Conservation (phyloP, 1,139 yeast genomes). For the Debaryomyces udenii region DNA sequence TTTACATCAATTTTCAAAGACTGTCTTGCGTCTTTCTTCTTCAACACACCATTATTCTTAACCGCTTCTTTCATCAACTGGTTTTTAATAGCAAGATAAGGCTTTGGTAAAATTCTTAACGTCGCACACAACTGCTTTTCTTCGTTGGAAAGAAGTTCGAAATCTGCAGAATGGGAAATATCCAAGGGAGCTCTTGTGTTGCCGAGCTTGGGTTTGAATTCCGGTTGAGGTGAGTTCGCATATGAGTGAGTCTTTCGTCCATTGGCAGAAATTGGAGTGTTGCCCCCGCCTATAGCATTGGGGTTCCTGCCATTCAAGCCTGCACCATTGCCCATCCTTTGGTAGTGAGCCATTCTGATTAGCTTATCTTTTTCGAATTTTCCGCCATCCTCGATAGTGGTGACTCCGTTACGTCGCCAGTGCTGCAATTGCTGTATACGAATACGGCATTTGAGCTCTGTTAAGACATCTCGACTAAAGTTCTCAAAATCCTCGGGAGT, state of each 20-base stretch:
- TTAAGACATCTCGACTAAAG: slow-evolving; percentile 70
- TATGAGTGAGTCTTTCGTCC: slow-evolving; percentile 27
- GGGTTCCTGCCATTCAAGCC: slow-evolving; percentile 34
- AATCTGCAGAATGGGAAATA: slow-evolving; percentile 82
- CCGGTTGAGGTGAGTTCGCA: slow-evolving; percentile 41
- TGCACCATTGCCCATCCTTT: slow-evolving; percentile 57
- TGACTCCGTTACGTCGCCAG: slow-evolving; percentile 89
- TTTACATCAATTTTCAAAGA: slow-evolving; percentile 81
- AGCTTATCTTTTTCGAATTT: slow-evolving; percentile 88
- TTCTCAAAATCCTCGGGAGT: slow-evolving; percentile 77
- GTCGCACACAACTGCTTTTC: slow-evolving; percentile 87
- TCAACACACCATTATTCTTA: slow-evolving; percentile 79
- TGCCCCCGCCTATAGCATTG: slow-evolving; percentile 14
- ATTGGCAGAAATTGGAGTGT: slow-evolving; percentile 14
- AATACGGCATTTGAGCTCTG: slow-evolving; percentile 77
- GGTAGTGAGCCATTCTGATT: slow-evolving; percentile 59
- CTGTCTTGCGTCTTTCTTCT: slow-evolving; percentile 82
- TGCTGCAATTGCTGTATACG: slow-evolving; percentile 89
- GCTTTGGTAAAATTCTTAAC: slow-evolving; percentile 85
- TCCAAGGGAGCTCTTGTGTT: slow-evolving; percentile 60
- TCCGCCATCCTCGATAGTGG: slow-evolving; percentile 78
- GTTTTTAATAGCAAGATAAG: slow-evolving; percentile 90
- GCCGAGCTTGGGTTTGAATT: slow-evolving; percentile 42
- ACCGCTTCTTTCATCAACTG: slow-evolving; percentile 87
- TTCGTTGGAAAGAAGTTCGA: slow-evolving; percentile 76